Conservation (phyloP, 768 basidiomycete species). For the Lactarius deliciosus region DNA sequence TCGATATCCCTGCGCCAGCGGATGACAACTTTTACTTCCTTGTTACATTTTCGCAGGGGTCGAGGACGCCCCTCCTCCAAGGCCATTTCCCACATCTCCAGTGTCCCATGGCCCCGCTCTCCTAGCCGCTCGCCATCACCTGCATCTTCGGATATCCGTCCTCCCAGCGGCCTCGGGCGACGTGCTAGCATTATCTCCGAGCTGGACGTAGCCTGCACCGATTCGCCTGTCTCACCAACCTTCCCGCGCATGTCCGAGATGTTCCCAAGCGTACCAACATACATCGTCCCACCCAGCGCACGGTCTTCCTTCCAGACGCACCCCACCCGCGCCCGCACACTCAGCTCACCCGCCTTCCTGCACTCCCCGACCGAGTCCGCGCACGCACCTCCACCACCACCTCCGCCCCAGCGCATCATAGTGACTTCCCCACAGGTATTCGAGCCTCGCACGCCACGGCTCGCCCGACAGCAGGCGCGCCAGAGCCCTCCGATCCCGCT, state of each 20-base stretch:
- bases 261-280: not conserved
- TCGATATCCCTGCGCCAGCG: no score
- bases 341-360: constrained; percentile 21
- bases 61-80: no score
- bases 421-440: not conserved
- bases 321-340: constrained; percentile 16
- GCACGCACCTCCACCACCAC: not conserved
- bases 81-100: no score
- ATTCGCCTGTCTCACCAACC: constrained; percentile 5
- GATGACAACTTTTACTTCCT: no score
- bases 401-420: not conserved
- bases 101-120: not conserved
- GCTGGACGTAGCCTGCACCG: not conserved
- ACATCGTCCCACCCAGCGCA: not conserved
- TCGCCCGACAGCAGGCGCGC: constrained; percentile 10
- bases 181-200: constrained; percentile 29
- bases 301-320: not conserved
- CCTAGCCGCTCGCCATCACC: constrained; percentile 29
- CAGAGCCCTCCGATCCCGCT: constrained; percentile 23
- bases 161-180: constrained; percentile 30
- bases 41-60: no score
- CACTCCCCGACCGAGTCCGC: not conserved
- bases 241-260: not conserved
- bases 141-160: constrained; percentile 29
- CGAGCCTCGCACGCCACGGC: constrained; percentile 12